A percentile compares a stretch with the other conserved stretches of the same genome.
phyloP scores from a whole-genome alignment of 2,329 filamentous ascomycete genomes.

The Mycocentrospora acerina region DNA sequence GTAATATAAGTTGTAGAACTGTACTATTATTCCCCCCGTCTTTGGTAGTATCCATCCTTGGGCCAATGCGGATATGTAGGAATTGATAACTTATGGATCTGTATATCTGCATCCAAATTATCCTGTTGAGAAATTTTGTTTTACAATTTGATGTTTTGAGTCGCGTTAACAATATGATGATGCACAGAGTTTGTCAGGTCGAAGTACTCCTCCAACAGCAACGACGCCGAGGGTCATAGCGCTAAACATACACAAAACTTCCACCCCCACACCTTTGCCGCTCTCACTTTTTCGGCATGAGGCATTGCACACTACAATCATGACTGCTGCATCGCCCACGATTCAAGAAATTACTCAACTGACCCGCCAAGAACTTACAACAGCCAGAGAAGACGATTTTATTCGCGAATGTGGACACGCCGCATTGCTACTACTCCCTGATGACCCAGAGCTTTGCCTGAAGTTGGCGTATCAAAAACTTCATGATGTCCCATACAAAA shows the following conservation, averaged over 20 bases:
- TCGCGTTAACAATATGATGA: too few species aligned
- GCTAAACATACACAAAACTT: neutral
- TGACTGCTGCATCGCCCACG: slow-evolving; percentile 17
- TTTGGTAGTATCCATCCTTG: too few species aligned
- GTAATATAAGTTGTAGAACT: too few species aligned
- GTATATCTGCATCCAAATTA: too few species aligned
- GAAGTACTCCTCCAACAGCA: too few species aligned
- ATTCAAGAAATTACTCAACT: slow-evolving; percentile 26
- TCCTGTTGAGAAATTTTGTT: too few species aligned
- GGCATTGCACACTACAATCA: neutral
- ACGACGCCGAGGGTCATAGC: too few species aligned
- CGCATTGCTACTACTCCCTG: slow-evolving; percentile 39
- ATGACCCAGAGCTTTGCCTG: slow-evolving; percentile 54
- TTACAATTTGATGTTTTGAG: too few species aligned
- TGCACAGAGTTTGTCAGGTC: too few species aligned
- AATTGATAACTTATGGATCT: too few species aligned
- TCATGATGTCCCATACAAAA: slow-evolving; percentile 67
- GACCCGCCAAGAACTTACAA: slow-evolving; percentile 27
- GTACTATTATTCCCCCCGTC: too few species aligned
- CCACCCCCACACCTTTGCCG: neutral
- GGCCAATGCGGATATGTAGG: too few species aligned
- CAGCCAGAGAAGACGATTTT: slow-evolving; percentile 17
- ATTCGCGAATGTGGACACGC: slow-evolving; percentile 47
- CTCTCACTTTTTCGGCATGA: neutral
- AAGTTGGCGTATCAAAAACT: slow-evolving; percentile 65